Evolutionary conservation across 345 rosid genomes (phyloP).

Genomic region (Rhodamnia argentea): DNA sequence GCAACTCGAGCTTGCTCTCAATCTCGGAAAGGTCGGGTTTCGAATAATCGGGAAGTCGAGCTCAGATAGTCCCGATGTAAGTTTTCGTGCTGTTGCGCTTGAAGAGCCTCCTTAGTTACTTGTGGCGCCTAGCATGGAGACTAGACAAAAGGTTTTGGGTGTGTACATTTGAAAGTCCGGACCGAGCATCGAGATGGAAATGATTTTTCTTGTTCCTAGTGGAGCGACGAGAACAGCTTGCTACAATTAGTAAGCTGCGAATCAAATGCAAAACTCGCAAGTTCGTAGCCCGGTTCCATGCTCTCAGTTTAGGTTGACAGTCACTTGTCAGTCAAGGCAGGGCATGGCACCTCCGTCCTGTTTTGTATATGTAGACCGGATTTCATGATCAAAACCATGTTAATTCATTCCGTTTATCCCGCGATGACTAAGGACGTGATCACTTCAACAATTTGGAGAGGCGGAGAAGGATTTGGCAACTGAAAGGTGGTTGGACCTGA

Average conservation of each 20-base stretch:
- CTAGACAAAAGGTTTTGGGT: no score
- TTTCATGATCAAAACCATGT: neutral
- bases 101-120: neutral
- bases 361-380: neutral
- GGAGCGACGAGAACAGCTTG: neutral
- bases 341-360: neutral
- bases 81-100: neutral
- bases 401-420: neutral
- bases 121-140: no score
- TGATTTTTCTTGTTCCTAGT: neutral
- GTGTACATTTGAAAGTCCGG: neutral
- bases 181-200: neutral
- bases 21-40: neutral
- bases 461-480: no score
- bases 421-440: neutral
- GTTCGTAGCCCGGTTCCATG: neutral
- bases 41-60: neutral
- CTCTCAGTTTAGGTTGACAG: neutral
- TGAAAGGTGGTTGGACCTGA: neutral
- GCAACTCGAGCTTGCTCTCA: neutral
- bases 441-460: neutral
- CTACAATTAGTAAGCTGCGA: neutral
- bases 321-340: neutral
- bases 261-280: neutral
- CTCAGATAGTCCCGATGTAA: neutral